phyloP scores from a whole-genome alignment of 2,329 filamentous ascomycete genomes.

The Pyrenochaeta sp. region DNA sequence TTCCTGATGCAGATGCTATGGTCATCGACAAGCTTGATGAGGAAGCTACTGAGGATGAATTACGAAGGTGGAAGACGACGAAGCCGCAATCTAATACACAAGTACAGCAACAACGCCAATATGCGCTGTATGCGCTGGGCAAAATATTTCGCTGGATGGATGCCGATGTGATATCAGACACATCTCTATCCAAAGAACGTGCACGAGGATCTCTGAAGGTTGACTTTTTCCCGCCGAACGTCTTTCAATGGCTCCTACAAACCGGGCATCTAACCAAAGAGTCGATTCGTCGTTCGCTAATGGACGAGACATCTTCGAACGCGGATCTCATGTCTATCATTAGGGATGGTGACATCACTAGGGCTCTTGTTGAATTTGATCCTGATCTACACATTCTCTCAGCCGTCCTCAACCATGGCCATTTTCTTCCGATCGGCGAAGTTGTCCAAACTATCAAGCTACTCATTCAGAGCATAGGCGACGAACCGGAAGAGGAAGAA shows the following conservation, averaged over 20 bases:
- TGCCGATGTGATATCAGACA: conserved; percentile 2
- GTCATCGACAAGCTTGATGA: conserved; percentile 27
- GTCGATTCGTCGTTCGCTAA: conserved; percentile 54
- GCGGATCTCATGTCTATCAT: conserved; percentile 57
- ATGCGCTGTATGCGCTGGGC: conserved; percentile 65
- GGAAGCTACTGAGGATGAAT: conserved; percentile 24
- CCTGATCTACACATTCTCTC: conserved; percentile 72
- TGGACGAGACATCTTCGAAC: conserved; percentile 48
- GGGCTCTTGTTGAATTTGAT: conserved; percentile 71
- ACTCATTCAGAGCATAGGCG: conserved; percentile 74
- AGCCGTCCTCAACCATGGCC: conserved; percentile 68
- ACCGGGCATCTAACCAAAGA: conserved; percentile 60
- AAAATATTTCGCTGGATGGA: conserved; percentile 55
- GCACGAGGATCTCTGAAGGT: conserved; percentile 45
- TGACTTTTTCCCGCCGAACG: conserved; percentile 58
- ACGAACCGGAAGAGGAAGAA: conserved; percentile 36
- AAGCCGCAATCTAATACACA: conserved; percentile 52
- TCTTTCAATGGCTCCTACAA: conserved; percentile 68
- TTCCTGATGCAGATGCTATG: conserved; percentile 24
- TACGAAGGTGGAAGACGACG: conserved; percentile 59
- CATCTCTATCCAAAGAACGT: conserved; percentile 5
- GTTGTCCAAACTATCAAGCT: conserved; percentile 71
- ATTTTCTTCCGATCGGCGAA: conserved; percentile 71
- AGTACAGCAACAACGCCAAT: conserved; percentile 68
- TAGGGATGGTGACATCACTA: conserved; percentile 68